Evolutionary conservation across 345 rosid species (phyloP).

Genomic region (Salix purpurea): DNA sequence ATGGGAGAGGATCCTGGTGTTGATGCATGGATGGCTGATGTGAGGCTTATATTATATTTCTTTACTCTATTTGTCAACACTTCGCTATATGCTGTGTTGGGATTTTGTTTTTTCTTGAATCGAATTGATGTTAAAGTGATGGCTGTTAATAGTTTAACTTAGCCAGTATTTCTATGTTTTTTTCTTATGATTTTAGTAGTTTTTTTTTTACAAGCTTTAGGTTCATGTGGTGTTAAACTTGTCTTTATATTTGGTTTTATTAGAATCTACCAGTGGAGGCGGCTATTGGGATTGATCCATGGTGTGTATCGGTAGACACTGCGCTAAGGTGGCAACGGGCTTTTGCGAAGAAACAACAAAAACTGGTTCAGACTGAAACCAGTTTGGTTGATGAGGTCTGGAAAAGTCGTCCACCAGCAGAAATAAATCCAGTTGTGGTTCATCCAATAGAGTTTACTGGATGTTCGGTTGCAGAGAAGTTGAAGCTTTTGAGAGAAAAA

Average conservation of each 20-base stretch:
- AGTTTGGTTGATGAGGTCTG: constrained; percentile 87
- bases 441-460: constrained; percentile 80
- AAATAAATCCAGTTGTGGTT: constrained; percentile 50
- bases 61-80: neutral
- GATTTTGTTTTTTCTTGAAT: too few species aligned
- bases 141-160: too few species aligned
- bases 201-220: too few species aligned
- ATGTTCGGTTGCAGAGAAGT: constrained; percentile 55
- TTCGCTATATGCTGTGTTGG: neutral
- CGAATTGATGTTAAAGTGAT: too few species aligned
- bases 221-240: neutral
- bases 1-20: constrained; percentile 83
- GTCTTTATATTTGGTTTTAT: constrained; percentile 11
- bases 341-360: constrained; percentile 60
- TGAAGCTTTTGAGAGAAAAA: constrained; percentile 58
- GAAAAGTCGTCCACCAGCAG: constrained; percentile 61
- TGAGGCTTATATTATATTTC: constrained; percentile 28
- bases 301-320: constrained; percentile 83
- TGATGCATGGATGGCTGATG: constrained; percentile 80
- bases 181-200: too few species aligned
- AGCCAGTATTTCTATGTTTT: too few species aligned
- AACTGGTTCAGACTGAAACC: constrained; percentile 57
- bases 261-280: constrained; percentile 74
- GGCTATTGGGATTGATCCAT: constrained; percentile 71
- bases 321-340: constrained; percentile 73